Evolutionary conservation across 768 basidiomycete species (phyloP).

Genomic region (Boletus pseudo-olivaceus): DNA sequence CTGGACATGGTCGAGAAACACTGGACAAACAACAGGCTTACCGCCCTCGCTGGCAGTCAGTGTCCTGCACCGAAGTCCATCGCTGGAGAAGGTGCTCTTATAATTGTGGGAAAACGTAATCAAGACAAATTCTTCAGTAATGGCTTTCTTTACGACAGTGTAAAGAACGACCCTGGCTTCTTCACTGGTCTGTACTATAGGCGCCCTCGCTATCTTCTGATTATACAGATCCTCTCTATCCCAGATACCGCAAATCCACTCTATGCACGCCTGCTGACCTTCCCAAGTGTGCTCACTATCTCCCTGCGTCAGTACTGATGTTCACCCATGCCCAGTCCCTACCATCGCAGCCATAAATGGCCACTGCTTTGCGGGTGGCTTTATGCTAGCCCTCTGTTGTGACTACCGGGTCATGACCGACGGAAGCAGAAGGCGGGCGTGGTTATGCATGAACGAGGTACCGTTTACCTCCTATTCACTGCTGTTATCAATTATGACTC

Average conservation of each 20-base stretch:
- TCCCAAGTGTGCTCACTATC: slow-evolving; percentile 57
- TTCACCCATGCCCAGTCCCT: slow-evolving; percentile 50
- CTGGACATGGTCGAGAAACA: slow-evolving; percentile 69
- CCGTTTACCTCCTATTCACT: neutral
- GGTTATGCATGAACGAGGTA: slow-evolving; percentile 94
- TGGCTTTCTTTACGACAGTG: slow-evolving; percentile 62
- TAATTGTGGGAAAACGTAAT: slow-evolving; percentile 68
- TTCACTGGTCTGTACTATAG: slow-evolving; percentile 50
- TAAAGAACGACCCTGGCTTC: slow-evolving; percentile 54
- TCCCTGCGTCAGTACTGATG: neutral
- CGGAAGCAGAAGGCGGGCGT: slow-evolving; percentile 71
- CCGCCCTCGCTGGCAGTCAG: slow-evolving; percentile 39
- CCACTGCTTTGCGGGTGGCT: slow-evolving; percentile 82
- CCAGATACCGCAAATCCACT: slow-evolving; percentile 75
- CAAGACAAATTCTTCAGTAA: slow-evolving; percentile 92
- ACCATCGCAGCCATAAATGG: slow-evolving; percentile 79
- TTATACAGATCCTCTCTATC: slow-evolving; percentile 4
- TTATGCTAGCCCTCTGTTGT: slow-evolving; percentile 75
- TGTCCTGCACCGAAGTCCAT: slow-evolving; percentile 30
- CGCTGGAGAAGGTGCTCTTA: slow-evolving; percentile 61
- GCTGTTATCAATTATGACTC: neutral
- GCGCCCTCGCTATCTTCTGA: neutral
- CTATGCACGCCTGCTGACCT: slow-evolving; percentile 62
- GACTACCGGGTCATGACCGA: slow-evolving; percentile 90
- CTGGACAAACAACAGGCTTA: slow-evolving; percentile 57